Conservation (phyloP, 1,284 basidiomycete genomes). For the Ganoderma lingzhi region DNA sequence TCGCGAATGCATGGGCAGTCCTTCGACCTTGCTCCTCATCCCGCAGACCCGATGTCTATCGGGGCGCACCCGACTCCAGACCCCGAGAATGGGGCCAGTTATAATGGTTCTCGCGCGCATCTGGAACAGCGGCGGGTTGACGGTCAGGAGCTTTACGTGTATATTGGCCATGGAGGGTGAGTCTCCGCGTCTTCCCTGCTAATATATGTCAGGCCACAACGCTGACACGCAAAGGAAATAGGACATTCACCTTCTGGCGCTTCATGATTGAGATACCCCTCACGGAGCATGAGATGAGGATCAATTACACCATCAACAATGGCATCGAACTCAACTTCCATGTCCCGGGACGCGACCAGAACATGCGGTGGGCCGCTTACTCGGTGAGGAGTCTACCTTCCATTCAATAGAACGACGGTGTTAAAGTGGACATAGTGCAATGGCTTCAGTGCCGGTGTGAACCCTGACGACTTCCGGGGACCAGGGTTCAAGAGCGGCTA, state of each 20-base stretch:
- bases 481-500: constrained; percentile 81
- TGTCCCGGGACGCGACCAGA: constrained; percentile 84
- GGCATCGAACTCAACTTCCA: constrained; percentile 85
- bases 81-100: background rate
- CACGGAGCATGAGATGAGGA: constrained; percentile 74
- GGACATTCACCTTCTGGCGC: constrained; percentile 93
- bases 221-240: constrained; percentile 38
- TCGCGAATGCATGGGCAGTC: constrained; percentile 41
- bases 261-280: constrained; percentile 91
- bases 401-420: background rate
- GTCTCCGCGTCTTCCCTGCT: constrained; percentile 31
- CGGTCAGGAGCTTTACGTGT: constrained; percentile 85
- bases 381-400: constrained; percentile 58
- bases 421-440: constrained; percentile 64
- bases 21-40: constrained; percentile 72
- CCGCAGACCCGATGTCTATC: constrained; percentile 64
- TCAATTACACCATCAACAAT: constrained; percentile 83
- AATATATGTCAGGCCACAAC: background rate
- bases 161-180: constrained; percentile 72
- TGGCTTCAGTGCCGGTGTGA: constrained; percentile 83
- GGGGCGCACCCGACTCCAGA: constrained; percentile 36
- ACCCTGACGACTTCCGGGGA: constrained; percentile 80
- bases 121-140: constrained; percentile 52
- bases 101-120: constrained; percentile 38
- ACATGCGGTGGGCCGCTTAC: constrained; percentile 92